Conservation (phyloP, 2,329 filamentous ascomycete genomes). For the Zymoseptoria brevis region DNA sequence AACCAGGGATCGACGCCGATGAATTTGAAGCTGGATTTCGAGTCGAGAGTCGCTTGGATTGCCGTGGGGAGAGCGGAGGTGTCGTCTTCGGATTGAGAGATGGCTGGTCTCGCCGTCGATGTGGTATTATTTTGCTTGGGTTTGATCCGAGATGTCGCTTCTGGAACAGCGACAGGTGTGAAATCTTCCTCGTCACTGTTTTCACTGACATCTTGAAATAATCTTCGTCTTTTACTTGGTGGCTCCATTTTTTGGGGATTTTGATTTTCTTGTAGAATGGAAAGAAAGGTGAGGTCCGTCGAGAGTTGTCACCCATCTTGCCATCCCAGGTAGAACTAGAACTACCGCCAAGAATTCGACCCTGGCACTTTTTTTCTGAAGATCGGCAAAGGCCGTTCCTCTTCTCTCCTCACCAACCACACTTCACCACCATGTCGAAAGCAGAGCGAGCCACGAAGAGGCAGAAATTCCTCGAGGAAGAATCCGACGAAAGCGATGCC, state of each 20-base stretch:
- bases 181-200: not conserved
- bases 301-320: not conserved
- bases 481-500: slow-evolving; percentile 15
- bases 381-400: not conserved
- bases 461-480: slow-evolving; percentile 27
- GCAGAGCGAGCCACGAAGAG: slow-evolving; percentile 23
- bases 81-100: not conserved
- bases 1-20: slow-evolving; percentile 57
- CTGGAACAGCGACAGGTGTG: not conserved
- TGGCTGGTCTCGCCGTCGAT: not conserved
- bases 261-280: not conserved
- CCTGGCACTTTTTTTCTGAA: slow-evolving; percentile 1
- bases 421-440: not conserved
- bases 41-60: slow-evolving; percentile 24
- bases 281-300: not conserved
- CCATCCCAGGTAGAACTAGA: too few relatives aligned
- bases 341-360: not conserved
- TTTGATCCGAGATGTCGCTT: slow-evolving; percentile 6
- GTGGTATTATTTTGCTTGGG: not conserved
- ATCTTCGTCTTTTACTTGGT: slow-evolving; percentile 10
- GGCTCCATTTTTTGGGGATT: slow-evolving; percentile 5
- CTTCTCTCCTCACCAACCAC: not conserved
- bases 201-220: slow-evolving; percentile 6
- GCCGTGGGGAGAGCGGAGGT: slow-evolving; percentile 7
- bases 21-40: slow-evolving; percentile 24